A percentile compares a stretch with the other conserved stretches of the same genome.
Evolutionary conservation across 805 yeast species (phyloP).

Genomic region (Metschnikowia sp.): DNA sequence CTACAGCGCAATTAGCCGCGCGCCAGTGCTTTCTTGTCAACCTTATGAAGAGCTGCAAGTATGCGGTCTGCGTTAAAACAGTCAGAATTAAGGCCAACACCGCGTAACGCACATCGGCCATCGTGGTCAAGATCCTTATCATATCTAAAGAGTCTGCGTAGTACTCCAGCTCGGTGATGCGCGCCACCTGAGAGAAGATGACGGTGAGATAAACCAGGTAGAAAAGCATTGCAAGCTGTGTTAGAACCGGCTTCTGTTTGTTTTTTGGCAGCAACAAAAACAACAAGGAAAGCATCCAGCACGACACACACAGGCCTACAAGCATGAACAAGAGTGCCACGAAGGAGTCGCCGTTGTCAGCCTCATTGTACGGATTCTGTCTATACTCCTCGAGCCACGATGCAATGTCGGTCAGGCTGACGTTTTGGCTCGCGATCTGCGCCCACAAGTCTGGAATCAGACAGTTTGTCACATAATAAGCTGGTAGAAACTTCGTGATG

Average conservation of each 20-base stretch:
- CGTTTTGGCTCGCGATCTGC: slow-evolving; percentile 24
- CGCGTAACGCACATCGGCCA: slow-evolving; percentile 38
- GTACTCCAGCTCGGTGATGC: slow-evolving; percentile 49
- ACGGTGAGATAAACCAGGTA: slow-evolving; percentile 55
- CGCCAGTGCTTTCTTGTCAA: slow-evolving; percentile 24
- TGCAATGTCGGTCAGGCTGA: slow-evolving; percentile 9
- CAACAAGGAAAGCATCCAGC: slow-evolving; percentile 69
- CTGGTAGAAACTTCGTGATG: slow-evolving; percentile 30
- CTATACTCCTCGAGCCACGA: slow-evolving; percentile 13
- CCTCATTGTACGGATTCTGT: slow-evolving; percentile 24
- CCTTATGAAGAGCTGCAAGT: slow-evolving; percentile 46
- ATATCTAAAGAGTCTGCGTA: slow-evolving; percentile 52
- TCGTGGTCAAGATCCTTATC: slow-evolving; percentile 31
- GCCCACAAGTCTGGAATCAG: slow-evolving; percentile 27
- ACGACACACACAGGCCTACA: slow-evolving; percentile 53
- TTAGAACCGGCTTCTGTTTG: slow-evolving; percentile 54
- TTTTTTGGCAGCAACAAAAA: slow-evolving; percentile 47
- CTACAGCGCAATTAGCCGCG: slow-evolving; percentile 24
- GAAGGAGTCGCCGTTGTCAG: slow-evolving; percentile 39
- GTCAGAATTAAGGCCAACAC: slow-evolving; percentile 41
- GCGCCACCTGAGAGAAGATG: slow-evolving; percentile 44
- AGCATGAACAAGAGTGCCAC: slow-evolving; percentile 50
- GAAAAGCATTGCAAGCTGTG: slow-evolving; percentile 56
- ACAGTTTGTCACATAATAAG: slow-evolving; percentile 49
- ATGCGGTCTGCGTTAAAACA: slow-evolving; percentile 49